Conservation (phyloP, 768 basidiomycete genomes). For the Lyophyllum semitale region DNA sequence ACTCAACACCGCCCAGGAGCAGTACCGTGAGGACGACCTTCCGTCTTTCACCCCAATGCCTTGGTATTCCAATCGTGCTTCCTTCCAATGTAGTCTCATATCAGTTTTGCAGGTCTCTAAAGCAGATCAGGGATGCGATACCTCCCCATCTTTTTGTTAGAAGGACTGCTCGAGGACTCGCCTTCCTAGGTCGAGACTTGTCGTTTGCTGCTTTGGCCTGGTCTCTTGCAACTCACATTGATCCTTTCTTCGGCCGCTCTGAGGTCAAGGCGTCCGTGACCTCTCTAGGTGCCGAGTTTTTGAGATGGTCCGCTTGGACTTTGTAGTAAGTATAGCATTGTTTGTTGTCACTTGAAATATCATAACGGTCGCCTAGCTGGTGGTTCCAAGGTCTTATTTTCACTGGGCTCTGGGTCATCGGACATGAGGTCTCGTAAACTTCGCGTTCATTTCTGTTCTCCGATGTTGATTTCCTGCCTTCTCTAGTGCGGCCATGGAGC, state of each 20-base stretch:
- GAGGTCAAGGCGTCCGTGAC: conserved; percentile 25
- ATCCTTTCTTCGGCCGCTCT: conserved; percentile 38
- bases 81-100: too few relatives aligned
- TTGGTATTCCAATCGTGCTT: too few relatives aligned
- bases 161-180: conserved; percentile 39
- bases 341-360: too few relatives aligned
- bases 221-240: conserved; percentile 44
- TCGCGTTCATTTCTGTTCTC: too few relatives aligned
- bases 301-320: conserved; percentile 46
- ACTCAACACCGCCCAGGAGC: too few relatives aligned
- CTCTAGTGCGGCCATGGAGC: conserved; percentile 58
- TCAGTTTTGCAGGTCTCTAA: conserved; percentile 54
- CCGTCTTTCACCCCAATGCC: too few relatives aligned
- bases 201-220: conserved; percentile 42
- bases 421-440: too few relatives aligned
- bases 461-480: too few relatives aligned
- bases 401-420: conserved; percentile 61
- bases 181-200: conserved; percentile 48
- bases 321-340: conserved; percentile 39
- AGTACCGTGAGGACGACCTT: too few relatives aligned
- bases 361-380: too few relatives aligned
- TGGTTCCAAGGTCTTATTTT: conserved; percentile 63
- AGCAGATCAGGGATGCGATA: conserved; percentile 53
- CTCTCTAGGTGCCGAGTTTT: conserved; percentile 35
- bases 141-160: conserved; percentile 46